Evolutionary conservation across 257 asterid species (phyloP).

Genomic region (Primulina tabacum): DNA sequence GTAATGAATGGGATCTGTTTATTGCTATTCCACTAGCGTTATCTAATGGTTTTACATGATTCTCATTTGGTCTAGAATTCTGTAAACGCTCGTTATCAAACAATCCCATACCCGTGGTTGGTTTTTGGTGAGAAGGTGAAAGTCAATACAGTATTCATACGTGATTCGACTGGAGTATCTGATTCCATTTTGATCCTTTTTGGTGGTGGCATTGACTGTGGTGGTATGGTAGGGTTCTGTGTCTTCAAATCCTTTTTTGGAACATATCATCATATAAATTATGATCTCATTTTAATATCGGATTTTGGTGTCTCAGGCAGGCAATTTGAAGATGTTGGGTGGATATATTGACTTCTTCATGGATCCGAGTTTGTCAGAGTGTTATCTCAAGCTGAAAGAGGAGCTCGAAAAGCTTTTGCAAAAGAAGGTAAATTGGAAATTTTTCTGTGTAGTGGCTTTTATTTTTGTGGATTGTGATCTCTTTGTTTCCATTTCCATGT

Average conservation of each 20-base stretch:
- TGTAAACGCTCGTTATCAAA: constrained; percentile 96
- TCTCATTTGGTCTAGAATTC: constrained; percentile 64
- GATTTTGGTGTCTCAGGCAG: constrained; percentile 48
- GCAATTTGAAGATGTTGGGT: constrained; percentile 78
- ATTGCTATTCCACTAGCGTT: constrained; percentile 24
- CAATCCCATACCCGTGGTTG: constrained; percentile 92
- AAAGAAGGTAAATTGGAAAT: constrained; percentile 52
- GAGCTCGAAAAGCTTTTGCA: constrained; percentile 66
- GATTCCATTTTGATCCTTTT: constrained; percentile 94
- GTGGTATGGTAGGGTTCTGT: constrained; percentile 56
- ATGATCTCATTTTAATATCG: constrained; percentile 3
- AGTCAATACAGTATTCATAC: constrained; percentile 89
- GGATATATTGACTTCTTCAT: constrained; percentile 90
- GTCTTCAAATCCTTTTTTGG: constrained; percentile 12
- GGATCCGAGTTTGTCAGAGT: constrained; percentile 82
- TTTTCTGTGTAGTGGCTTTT: background rate
- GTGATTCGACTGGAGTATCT: constrained; percentile 97
- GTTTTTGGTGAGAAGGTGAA: constrained; percentile 96
- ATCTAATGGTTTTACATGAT: constrained; percentile 19
- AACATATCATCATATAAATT: constrained; percentile 3
- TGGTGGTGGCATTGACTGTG: constrained; percentile 70
- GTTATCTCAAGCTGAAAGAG: constrained; percentile 79
- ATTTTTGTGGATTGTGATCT: background rate
- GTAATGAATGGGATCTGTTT: constrained; percentile 10
- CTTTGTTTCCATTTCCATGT: background rate